Conservation (phyloP, 352 stramenopile species). For the Phytophthora fragariae region DNA sequence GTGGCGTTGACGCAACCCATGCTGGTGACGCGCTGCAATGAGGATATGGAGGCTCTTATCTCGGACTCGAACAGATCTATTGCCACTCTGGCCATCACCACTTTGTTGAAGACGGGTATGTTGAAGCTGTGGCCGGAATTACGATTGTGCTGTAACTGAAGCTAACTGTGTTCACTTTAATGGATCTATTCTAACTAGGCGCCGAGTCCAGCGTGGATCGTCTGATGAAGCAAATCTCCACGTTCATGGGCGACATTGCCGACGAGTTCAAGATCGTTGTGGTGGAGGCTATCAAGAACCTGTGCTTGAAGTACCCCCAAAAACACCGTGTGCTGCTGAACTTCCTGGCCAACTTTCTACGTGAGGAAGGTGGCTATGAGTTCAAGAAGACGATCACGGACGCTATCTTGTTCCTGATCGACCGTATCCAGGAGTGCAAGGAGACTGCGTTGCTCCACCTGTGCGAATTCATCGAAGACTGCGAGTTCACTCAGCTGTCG, state of each 20-base stretch:
- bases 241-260: slow-evolving; percentile 99
- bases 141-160: not conserved
- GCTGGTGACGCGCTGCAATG: slow-evolving; percentile 97
- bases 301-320: slow-evolving; percentile 98
- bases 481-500: slow-evolving; percentile 90
- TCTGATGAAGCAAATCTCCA: slow-evolving; percentile 98
- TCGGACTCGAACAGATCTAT: slow-evolving; percentile 98
- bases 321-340: slow-evolving; percentile 98
- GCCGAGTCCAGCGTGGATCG: slow-evolving; percentile 96
- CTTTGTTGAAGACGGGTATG: slow-evolving; percentile 97
- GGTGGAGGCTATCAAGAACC: slow-evolving; percentile 96
- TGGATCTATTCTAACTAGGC: slow-evolving; percentile 43
- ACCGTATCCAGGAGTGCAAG: slow-evolving; percentile 97
- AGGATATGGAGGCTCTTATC: slow-evolving; percentile 98
- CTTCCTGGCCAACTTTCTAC: slow-evolving; percentile 98
- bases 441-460: slow-evolving; percentile 97
- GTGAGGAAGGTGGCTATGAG: slow-evolving; percentile 96
- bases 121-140: not conserved
- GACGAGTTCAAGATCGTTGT: slow-evolving; percentile 99
- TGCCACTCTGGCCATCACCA: slow-evolving; percentile 99
- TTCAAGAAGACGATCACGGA: slow-evolving; percentile 99
- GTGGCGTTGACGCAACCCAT: slow-evolving; percentile 93
- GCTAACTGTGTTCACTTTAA: slow-evolving; percentile 12
- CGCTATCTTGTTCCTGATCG: slow-evolving; percentile 97
- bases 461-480: slow-evolving; percentile 99